A percentile compares a stretch with the other conserved stretches of the same genome.
Evolutionary conservation across 768 basidiomycete genomes (phyloP).

Genomic region (Pulveroboletus sp.): DNA sequence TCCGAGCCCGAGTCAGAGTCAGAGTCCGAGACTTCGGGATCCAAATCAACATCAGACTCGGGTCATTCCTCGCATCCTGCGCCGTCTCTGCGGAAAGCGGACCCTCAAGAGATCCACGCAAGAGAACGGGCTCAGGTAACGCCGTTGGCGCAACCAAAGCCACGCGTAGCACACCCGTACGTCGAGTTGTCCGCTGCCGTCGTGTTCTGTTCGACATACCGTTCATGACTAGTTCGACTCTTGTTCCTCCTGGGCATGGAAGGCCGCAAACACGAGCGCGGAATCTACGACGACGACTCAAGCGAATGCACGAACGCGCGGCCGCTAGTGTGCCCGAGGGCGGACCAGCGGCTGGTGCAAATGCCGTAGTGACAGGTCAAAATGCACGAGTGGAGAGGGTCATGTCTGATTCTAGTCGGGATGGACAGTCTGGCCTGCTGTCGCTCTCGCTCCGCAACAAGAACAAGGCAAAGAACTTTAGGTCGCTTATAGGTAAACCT

Average conservation of each 20-base stretch:
- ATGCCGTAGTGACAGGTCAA: constrained; percentile 29
- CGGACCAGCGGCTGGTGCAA: constrained; percentile 36
- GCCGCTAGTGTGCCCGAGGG: constrained; percentile 12
- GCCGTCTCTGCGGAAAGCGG: constrained; percentile 1
- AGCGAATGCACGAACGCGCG: constrained; percentile 33
- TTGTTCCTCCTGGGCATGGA: constrained; percentile 56
- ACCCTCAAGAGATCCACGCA: constrained; percentile 10
- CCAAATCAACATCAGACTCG: constrained; percentile 17
- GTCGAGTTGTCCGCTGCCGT: background rate
- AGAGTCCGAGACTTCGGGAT: constrained; percentile 17
- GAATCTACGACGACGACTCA: constrained; percentile 52
- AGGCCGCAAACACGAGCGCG: constrained; percentile 53
- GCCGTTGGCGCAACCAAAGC: constrained; percentile 6
- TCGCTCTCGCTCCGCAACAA: constrained; percentile 58
- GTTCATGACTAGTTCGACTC: constrained; percentile 3
- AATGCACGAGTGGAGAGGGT: background rate
- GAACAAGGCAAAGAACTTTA: constrained; percentile 71
- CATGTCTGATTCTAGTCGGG: constrained; percentile 15
- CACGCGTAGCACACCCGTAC: constrained; percentile 1
- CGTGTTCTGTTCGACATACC: background rate
- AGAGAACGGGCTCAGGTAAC: constrained; percentile 4
- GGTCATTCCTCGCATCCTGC: background rate
- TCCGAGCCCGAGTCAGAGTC: constrained; percentile 18
- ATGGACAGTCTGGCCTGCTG: constrained; percentile 27
- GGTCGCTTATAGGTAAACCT: constrained; percentile 41